phyloP scores from a whole-genome alignment of 371 early-diverging fungal genomes.

The Mucor irregularis region DNA sequence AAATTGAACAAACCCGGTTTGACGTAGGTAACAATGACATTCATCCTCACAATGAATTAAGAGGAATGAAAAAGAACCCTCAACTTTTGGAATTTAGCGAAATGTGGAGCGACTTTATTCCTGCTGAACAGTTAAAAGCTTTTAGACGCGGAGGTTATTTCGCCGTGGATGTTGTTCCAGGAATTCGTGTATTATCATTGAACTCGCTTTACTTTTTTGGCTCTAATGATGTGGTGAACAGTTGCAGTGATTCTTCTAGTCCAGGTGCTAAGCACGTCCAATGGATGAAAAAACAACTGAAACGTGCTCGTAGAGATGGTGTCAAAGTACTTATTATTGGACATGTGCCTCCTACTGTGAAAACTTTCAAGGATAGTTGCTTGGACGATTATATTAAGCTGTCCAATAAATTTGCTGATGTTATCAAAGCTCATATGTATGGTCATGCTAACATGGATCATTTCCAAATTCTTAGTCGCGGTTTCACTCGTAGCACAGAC shows the following conservation, averaged over 20 bases:
- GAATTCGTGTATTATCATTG: conserved; percentile 53
- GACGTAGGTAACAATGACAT: conserved; percentile 74
- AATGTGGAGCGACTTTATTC: conserved; percentile 59
- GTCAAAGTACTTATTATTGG: conserved; percentile 69
- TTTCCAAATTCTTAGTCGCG: conserved; percentile 54
- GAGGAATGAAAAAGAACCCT: conserved; percentile 50
- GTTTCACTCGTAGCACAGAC: not conserved
- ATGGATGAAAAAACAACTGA: conserved; percentile 69
- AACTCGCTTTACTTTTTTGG: conserved; percentile 75
- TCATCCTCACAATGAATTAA: conserved; percentile 64
- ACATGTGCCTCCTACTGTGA: conserved; percentile 73
- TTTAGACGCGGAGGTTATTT: conserved; percentile 75
- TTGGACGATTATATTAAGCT: conserved; percentile 57
- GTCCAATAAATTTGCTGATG: conserved; percentile 54
- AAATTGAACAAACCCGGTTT: not conserved
- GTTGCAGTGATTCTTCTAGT: conserved; percentile 40
- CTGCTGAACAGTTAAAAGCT: conserved; percentile 51
- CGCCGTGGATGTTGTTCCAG: conserved; percentile 53
- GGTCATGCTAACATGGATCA: conserved; percentile 81
- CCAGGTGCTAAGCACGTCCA: conserved; percentile 68
- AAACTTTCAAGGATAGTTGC: conserved; percentile 65
- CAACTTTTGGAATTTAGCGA: conserved; percentile 36
- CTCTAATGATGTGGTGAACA: conserved; percentile 65
- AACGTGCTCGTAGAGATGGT: conserved; percentile 36
- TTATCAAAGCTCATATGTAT: conserved; percentile 69